Conservation (phyloP, 805 yeast species). For the Torulaspora maleeae region DNA sequence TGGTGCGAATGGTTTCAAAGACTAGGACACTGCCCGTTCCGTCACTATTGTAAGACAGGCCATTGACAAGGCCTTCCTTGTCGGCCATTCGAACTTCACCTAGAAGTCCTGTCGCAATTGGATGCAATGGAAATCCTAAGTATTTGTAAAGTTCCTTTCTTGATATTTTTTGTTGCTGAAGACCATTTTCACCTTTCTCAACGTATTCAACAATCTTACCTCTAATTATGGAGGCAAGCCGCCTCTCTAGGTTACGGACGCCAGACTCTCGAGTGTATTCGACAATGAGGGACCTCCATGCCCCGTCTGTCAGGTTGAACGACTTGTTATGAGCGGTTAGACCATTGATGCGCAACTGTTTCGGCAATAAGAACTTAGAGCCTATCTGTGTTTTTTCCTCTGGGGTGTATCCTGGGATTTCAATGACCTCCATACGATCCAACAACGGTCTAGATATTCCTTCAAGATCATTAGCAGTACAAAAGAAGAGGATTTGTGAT, state of each 20-base stretch:
- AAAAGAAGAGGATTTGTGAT: conserved; percentile 73
- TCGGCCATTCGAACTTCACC: conserved; percentile 46
- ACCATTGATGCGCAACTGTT: conserved; percentile 69
- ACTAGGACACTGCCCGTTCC: conserved; percentile 80
- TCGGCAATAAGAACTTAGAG: conserved; percentile 61
- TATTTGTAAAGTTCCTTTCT: conserved; percentile 58
- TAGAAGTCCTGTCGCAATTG: conserved; percentile 41
- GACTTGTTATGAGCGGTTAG: conserved; percentile 35
- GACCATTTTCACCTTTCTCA: conserved; percentile 15
- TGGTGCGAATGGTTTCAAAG: conserved; percentile 72
- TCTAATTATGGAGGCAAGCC: conserved; percentile 71
- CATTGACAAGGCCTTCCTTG: conserved; percentile 73
- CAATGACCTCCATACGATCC: conserved; percentile 80
- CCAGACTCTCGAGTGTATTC: conserved; percentile 83
- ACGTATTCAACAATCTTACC: conserved; percentile 70
- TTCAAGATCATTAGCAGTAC: conserved; percentile 77
- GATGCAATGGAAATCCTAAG: conserved; percentile 60
- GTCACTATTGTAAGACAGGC: conserved; percentile 78
- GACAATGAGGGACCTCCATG: conserved; percentile 57
- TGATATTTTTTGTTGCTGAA: conserved; percentile 40
- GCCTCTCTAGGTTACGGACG: conserved; percentile 72
- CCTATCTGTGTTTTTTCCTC: conserved; percentile 74
- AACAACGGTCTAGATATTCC: conserved; percentile 70
- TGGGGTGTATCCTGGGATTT: conserved; percentile 72
- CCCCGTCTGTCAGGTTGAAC: conserved; percentile 47